Conservation (phyloP, 768 basidiomycete species). For the Tremella fuciformis region DNA sequence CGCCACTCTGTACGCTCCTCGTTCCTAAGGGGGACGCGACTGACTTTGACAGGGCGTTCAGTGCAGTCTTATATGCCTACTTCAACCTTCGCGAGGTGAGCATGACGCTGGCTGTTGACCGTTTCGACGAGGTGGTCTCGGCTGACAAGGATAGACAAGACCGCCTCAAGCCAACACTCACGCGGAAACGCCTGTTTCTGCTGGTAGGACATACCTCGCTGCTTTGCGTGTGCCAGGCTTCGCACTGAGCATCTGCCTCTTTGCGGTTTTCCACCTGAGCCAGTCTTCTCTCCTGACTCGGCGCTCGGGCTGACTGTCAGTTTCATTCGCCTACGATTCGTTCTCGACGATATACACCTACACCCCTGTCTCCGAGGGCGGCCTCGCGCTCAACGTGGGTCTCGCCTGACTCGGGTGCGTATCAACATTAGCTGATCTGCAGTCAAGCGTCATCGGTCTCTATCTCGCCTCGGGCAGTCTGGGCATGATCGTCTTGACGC, state of each 20-base stretch:
- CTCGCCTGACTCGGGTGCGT: too few species aligned
- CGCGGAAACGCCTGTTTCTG: too few species aligned
- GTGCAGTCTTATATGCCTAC: too few species aligned
- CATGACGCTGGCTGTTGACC: neutral
- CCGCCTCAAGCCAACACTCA: neutral
- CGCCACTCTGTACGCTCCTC: too few species aligned
- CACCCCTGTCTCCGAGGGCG: constrained; percentile 25
- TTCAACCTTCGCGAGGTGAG: too few species aligned
- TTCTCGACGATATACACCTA: constrained; percentile 33
- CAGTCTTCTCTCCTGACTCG: neutral
- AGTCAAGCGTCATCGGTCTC: constrained; percentile 16
- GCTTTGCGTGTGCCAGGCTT: neutral
- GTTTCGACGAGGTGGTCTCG: neutral
- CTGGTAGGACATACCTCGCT: neutral
- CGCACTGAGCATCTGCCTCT: neutral
- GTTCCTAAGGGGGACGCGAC: too few species aligned
- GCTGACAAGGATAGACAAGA: neutral
- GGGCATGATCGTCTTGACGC: constrained; percentile 23
- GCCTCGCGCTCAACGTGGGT: constrained; percentile 34
- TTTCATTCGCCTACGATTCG: constrained; percentile 30
- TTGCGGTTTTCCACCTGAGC: constrained; percentile 3
- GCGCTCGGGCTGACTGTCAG: constrained; percentile 10
- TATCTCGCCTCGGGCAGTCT: constrained; percentile 15
- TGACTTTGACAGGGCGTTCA: too few species aligned
- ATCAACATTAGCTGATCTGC: too few species aligned